A percentile compares a stretch with the other conserved stretches of the same genome.
These are phyloP conservation scores for Tuber magnatum DNA, from an alignment of 495 filamentous ascomycete genomes.

Conservation along the genomic window DNA sequence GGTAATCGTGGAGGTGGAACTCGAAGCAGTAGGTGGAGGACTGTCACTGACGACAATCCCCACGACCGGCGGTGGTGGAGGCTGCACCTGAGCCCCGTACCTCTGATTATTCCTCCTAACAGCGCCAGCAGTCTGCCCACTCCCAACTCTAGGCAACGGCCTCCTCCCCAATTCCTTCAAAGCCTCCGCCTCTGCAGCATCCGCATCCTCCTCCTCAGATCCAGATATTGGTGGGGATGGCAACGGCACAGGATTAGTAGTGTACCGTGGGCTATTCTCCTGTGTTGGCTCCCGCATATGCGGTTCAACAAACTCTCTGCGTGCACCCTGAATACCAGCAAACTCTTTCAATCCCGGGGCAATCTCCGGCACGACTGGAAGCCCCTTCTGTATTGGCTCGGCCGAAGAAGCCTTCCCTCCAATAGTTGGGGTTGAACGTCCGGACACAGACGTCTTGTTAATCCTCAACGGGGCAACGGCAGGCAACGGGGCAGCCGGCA, in stretches of 20 bases:
- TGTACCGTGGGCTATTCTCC: slow-evolving; percentile 36
- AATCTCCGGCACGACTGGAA: slow-evolving; percentile 14
- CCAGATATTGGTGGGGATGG: slow-evolving; percentile 39
- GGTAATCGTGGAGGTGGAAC: slow-evolving; percentile 11
- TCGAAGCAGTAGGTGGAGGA: slow-evolving; percentile 31
- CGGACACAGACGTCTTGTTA: slow-evolving; percentile 26
- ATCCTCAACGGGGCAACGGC: slow-evolving; percentile 36
- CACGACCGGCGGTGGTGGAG: slow-evolving; percentile 41
- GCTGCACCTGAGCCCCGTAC: slow-evolving; percentile 36
- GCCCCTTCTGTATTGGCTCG: slow-evolving; percentile 25
- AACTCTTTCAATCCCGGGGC: neutral
- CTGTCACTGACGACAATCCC: slow-evolving; percentile 44
- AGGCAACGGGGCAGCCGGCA: slow-evolving; percentile 33
- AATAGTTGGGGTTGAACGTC: slow-evolving; percentile 16
- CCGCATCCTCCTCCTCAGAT: slow-evolving; percentile 38
- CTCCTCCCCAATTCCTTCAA: slow-evolving; percentile 37
- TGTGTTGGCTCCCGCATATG: slow-evolving; percentile 40
- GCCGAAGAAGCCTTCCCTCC: slow-evolving; percentile 17
- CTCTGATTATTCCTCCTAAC: slow-evolving; percentile 30
- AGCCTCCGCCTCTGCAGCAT: slow-evolving; percentile 38
- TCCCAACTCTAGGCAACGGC: slow-evolving; percentile 31
- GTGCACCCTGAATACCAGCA: slow-evolving; percentile 1
- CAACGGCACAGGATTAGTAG: slow-evolving; percentile 36
- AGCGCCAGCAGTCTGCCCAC: slow-evolving; percentile 10
- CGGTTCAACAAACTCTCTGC: slow-evolving; percentile 35